Base-by-base conservation (phyloP, 2,329 filamentous ascomycete species). In the Colletotrichum simmondsii region DNA sequence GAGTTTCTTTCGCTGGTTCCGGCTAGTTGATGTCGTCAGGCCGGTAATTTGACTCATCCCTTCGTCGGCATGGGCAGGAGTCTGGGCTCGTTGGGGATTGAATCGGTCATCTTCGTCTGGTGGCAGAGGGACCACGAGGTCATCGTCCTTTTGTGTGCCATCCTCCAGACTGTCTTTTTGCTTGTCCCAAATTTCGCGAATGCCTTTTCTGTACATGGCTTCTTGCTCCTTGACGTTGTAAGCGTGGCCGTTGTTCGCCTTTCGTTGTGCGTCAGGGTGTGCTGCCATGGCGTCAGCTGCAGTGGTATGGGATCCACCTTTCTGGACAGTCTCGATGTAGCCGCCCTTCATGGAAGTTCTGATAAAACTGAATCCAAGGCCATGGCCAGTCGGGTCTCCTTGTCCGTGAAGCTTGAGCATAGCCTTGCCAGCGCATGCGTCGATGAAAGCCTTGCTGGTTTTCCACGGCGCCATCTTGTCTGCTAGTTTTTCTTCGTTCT, bases 321-420 rank as follows among this genome's bases (percentile, higher is more conserved):
- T 77, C 69, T 91, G 90, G 30, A 97, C 90, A 24, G 95, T 93
- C 79, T 95, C 94, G 82, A 98, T 89, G 73, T 91, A 99, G 0
- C 97, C 97, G 74, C 97, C 97, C 83, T 99, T 99, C 97, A 99
- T 99, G 1, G 95, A 97, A 0, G 95, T 98, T 79, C 97, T 95
- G 81, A 99, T 95, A 82, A 99, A 98, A 80, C 94, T 98, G 85
- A 98, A 98, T 2, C 94, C 97, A 72, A 98, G 92, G 2, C 97
- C 97, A 78, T 95, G 93, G 28, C 95, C 95, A 0, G 96, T 98
- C 4, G 97, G 97, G 80, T 99, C 97, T 68, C 97, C 97, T 76
- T 97, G 94, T 24, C 97, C 97, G 77, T 98, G 95, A 14, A 99
- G 89, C 77, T 95, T 93, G 58, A 99, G 89, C 97, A 99, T 99